Evolutionary conservation across 2,329 filamentous ascomycete genomes (phyloP), one percentile per base, ranked within the genome.

Genomic region (Trichophyton benhamiae): DNA sequence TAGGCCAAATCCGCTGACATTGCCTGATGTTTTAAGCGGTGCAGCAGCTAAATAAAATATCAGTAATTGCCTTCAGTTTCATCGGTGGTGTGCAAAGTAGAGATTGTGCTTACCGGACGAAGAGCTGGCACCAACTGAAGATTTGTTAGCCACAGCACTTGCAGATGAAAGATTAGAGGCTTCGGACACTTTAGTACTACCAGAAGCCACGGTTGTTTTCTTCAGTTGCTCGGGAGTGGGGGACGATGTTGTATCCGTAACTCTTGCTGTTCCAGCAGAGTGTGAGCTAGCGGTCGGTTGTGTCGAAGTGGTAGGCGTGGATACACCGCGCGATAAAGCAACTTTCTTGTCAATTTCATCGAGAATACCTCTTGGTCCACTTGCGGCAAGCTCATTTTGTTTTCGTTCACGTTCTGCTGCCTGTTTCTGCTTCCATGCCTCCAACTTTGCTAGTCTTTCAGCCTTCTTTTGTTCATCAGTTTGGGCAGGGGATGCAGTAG

Each of bases 391-490:
- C 68, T 87, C 83, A 68, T 84, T 85, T 70, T 88, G 83, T 71
- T 89, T 89, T 65, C 82, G 82, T 67, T 87, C 86, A 67, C 87
- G 86, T 70, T 85, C 84, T 65, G 89, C 88, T 4, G 80, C 80
- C 71, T 90, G 87, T 75, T 91, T 92, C 74, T 90, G 88, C 76
- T 96, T 96, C 91, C 91, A 96, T 62, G 89, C 88, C 72, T 92
- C 89, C 30, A 95, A 76, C 71, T 89, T 91, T 30, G 89, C 89
- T 49, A 91, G 79, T 65, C 88, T 81, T 72, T 92, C 88, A 58
- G 87, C 87, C 72, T 91, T 89, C 70, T 88, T 90, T 58, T 90
- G 85, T 64, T 84, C 83, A 68, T 90, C 88, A 33, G 83, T 79
- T 68, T 84, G 84, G 52, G 78, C 75, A 60, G 79, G 71, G 61